These are phyloP conservation scores for Tylopilus subfusipes DNA, from an alignment of 768 basidiomycete genomes.

Conservation along the genomic window DNA sequence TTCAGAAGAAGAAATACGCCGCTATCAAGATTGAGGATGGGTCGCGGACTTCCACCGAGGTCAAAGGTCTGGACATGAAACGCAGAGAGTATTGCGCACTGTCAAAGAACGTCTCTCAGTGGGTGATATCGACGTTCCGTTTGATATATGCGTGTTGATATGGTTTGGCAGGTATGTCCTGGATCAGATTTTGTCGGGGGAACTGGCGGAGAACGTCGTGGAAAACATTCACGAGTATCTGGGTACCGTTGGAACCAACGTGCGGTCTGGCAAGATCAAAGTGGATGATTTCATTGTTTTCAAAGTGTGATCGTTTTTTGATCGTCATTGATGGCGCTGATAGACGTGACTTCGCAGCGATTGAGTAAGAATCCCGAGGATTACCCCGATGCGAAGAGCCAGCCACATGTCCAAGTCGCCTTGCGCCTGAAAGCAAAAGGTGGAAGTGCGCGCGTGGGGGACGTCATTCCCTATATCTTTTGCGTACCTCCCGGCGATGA, in stretches of 20 bases:
- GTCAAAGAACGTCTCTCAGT: conserved; percentile 93
- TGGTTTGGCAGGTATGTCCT: conserved; percentile 68
- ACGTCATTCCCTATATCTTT: conserved; percentile 96
- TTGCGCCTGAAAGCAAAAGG: conserved; percentile 85
- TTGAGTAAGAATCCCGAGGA: conserved; percentile 96
- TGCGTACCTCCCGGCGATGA: conserved; percentile 76
- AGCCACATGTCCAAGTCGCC: conserved; percentile 97
- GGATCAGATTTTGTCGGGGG: conserved; percentile 87
- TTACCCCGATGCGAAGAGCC: conserved; percentile 92
- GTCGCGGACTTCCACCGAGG: conserved; percentile 70
- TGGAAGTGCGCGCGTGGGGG: conserved; percentile 74
- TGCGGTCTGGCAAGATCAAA: conserved; percentile 72
- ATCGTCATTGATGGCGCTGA: neutral
- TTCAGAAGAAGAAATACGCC: conserved; percentile 99
- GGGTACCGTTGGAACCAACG: conserved; percentile 65
- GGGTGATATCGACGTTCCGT: conserved; percentile 29
- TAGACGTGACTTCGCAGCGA: conserved; percentile 48
- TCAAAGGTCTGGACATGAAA: conserved; percentile 99
- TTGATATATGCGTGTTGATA: neutral
- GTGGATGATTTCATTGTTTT: conserved; percentile 94
- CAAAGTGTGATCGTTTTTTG: conserved; percentile 57
- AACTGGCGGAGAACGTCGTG: conserved; percentile 84
- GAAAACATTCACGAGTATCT: conserved; percentile 93
- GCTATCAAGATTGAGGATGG: conserved; percentile 92
- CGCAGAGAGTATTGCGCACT: conserved; percentile 90